These are phyloP conservation scores for Auricularia heimuer DNA, from an alignment of 768 basidiomycete species.

Conservation along the genomic window DNA sequence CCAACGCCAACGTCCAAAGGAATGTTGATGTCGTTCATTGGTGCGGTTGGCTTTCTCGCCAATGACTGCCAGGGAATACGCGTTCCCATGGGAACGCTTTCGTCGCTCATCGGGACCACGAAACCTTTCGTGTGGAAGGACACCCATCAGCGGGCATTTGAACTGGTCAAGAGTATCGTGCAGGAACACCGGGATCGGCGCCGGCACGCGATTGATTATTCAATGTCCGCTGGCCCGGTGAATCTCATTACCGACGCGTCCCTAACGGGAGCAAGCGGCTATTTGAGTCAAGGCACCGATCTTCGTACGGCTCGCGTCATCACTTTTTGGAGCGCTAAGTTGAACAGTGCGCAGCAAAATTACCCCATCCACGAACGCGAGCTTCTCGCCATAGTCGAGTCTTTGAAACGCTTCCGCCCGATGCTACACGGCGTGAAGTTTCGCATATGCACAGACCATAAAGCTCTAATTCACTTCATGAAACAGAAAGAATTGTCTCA, in stretches of 20 bases:
- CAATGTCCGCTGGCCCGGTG: background rate
- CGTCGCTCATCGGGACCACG: conserved; percentile 13
- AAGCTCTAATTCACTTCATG: conserved; percentile 21
- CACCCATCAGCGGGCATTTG: conserved; percentile 27
- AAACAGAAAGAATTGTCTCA: conserved; percentile 24
- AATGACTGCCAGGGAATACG: conserved; percentile 21
- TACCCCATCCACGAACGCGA: conserved; percentile 33
- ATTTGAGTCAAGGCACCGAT: conserved; percentile 1
- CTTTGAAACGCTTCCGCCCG: conserved; percentile 17
- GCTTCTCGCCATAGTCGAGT: conserved; percentile 26
- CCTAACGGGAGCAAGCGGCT: background rate
- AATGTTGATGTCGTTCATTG: conserved; percentile 26
- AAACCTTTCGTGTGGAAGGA: conserved; percentile 20
- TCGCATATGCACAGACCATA: conserved; percentile 23
- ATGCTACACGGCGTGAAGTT: conserved; percentile 19
- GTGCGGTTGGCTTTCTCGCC: conserved; percentile 22
- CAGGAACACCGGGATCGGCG: conserved; percentile 14
- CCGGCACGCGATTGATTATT: conserved; percentile 11
- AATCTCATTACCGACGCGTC: conserved; percentile 1
- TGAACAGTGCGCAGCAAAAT: conserved; percentile 12
- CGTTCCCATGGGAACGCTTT: conserved; percentile 30
- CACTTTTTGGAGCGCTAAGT: conserved; percentile 3
- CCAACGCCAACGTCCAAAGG: conserved; percentile 19
- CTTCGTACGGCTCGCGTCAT: background rate
- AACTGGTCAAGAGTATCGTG: conserved; percentile 25